Evolutionary conservation across 805 yeast species (phyloP), one percentile per base, ranked within the genome.

Genomic region (Suhomyces xylopsoci): DNA sequence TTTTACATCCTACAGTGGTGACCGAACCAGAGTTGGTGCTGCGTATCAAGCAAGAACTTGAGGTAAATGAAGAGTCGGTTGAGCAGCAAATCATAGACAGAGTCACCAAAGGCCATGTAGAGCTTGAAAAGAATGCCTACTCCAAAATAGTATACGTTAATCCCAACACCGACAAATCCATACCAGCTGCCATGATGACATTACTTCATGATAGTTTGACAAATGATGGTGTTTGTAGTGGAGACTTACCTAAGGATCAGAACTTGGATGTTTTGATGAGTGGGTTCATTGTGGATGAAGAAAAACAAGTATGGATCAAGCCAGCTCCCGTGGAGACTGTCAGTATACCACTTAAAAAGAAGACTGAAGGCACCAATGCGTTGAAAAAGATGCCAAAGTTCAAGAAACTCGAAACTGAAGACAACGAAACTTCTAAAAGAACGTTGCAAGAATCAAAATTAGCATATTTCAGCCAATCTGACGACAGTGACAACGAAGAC

Each of bases 1-100:
- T 85, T 48, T 74, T 85, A 50, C 90, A 85, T 61, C 90, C 90
- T 17, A 85, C 88, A 7, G 77, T 81, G 47, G 88, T 85, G 10
- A 80, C 85, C 0, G 77, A 79, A 40, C 85, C 84, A 44, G 71
- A 65, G 3, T 50, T 69, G 17, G 81, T 84, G 17, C 77, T 70
- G 46, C 38, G 55, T 1, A 65, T 71, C 41, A 81, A 82, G 64
- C 53, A 55, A 12, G 53, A 59, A 15, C 62, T 78, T 40, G 57
- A 68, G 32, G 58, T 63, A 30, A 67, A 74, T 4, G 65, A 63
- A 25, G 61, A 73, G 7, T 14, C 14, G 14, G 54, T 64, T 10
- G 58, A 57, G 36, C 90, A 85, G 63, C 81, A 77, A 48, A 71
- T 84, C 22, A 79, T 84, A 41, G 85, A 82, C 62, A 72, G 87